Base-by-base conservation (phyloP, 2,329 filamentous ascomycete genomes). In the Penicillium sp. region DNA sequence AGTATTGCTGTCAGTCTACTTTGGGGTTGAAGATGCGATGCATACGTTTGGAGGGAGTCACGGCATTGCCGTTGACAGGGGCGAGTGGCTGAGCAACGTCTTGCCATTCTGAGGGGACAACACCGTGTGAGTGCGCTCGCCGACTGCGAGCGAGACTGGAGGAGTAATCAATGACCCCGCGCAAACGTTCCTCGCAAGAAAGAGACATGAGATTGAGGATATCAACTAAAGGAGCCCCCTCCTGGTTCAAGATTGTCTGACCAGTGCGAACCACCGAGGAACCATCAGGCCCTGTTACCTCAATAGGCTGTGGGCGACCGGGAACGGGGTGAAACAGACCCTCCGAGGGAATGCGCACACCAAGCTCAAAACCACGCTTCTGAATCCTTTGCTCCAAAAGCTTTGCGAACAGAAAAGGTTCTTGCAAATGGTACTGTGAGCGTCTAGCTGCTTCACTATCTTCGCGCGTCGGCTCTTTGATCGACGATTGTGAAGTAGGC, bases 131-230 rank as follows among this genome's bases (percentile, higher is more conserved):
- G 18, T 88, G 90, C 56, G 83, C 86, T 68, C 90, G 88, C 50
- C 93, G 85, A 55, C 85, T 89, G 55, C 82, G 81, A 3, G 91
- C 84, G 42, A 96, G 75, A 9, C 82, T 81, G 51, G 87, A 84
- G 10, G 91, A 87, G 64, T 96, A 92, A 67, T 92, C 89, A 3
- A 97, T 69, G 26, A 97, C 75, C 11, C 86, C 84, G 49, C 90
- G 83, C 33, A 97, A 65, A 24, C 91, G 84, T 63, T 95, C 89
- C 68, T 93, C 91, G 9, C 91, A 87, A 16, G 90, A 90, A 52
- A 97, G 82, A 5, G 91, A 94, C 54, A 97, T 71, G 14, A 97
- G 79, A 23, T 90, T 89, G 40, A 97, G 76, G 62, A 97, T 89
- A 57, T 96, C 92, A 13, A 89, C 88, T 29, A 96, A 78, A 50